These are phyloP conservation scores for Phytophthora litchii DNA, from an alignment of 352 stramenopile genomes.

Conservation along the genomic window DNA sequence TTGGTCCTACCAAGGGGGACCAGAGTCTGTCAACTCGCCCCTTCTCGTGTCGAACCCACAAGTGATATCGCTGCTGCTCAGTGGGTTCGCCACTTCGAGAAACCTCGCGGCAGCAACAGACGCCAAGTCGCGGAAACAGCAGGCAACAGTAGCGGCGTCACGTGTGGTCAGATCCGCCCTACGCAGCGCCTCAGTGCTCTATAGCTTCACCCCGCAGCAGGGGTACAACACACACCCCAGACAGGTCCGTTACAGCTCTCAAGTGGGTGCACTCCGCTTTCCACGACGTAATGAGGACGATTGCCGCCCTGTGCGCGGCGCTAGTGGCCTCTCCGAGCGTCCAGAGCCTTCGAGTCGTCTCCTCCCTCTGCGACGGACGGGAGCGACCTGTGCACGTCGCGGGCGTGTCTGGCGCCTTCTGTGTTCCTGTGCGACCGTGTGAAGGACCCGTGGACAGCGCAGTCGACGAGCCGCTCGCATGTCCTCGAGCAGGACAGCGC, in stretches of 20 bases:
- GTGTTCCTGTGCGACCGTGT: constrained; percentile 41
- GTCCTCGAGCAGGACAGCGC: constrained; percentile 37
- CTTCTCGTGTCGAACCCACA: background rate
- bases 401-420: constrained; percentile 45
- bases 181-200: no score
- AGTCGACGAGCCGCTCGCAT: constrained; percentile 29
- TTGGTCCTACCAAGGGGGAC: no score
- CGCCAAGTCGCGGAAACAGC: constrained; percentile 7
- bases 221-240: background rate
- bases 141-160: constrained; percentile 5
- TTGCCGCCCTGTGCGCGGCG: constrained; percentile 15
- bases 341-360: constrained; percentile 9
- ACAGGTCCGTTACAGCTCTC: no score
- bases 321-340: constrained; percentile 10
- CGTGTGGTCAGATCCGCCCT: no score
- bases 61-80: background rate
- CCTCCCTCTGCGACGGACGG: constrained; percentile 14
- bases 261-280: no score
- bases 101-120: no score
- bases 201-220: background rate
- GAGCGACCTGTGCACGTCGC: constrained; percentile 38
- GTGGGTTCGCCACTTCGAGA: constrained; percentile 14
- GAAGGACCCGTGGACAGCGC: constrained; percentile 20
- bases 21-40: no score
- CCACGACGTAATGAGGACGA: constrained; percentile 33